A percentile compares a stretch with the other conserved stretches of the same genome.
These are phyloP conservation scores for Fusarium xyrophilum DNA, from an alignment of 2,329 filamentous ascomycete genomes.

Conservation along the genomic window DNA sequence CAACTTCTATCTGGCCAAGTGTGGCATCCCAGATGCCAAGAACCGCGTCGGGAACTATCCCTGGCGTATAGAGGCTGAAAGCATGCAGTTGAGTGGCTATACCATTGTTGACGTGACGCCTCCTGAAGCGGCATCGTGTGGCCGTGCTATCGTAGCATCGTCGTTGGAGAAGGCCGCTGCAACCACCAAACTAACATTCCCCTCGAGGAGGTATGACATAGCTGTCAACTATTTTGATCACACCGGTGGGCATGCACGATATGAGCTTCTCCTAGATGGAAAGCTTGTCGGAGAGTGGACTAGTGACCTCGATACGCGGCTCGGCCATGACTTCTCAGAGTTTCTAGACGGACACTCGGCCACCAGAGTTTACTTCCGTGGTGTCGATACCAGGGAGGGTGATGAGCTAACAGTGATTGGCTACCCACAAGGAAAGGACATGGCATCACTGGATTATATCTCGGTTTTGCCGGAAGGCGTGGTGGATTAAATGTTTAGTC, in stretches of 20 bases:
- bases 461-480: neutral
- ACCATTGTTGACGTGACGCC: neutral
- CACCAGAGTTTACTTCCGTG: neutral
- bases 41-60: neutral
- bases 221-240: neutral
- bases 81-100: neutral
- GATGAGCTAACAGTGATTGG: neutral
- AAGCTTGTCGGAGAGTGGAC: neutral
- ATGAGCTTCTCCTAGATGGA: neutral
- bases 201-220: neutral
- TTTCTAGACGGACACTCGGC: neutral
- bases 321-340: neutral
- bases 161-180: neutral
- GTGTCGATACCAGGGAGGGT: neutral
- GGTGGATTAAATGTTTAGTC: neutral
- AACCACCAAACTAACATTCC: neutral
- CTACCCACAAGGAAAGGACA: neutral
- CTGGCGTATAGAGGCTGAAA: neutral
- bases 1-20: neutral
- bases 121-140: neutral
- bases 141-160: neutral
- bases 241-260: neutral
- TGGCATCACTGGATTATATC: neutral
- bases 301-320: neutral
- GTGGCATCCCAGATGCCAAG: neutral